Percentiles rank a stretch among this genome's conserved stretches.
phyloP scores from a whole-genome alignment of 768 basidiomycete species.

The Phylloporus rhodoxanthus region DNA sequence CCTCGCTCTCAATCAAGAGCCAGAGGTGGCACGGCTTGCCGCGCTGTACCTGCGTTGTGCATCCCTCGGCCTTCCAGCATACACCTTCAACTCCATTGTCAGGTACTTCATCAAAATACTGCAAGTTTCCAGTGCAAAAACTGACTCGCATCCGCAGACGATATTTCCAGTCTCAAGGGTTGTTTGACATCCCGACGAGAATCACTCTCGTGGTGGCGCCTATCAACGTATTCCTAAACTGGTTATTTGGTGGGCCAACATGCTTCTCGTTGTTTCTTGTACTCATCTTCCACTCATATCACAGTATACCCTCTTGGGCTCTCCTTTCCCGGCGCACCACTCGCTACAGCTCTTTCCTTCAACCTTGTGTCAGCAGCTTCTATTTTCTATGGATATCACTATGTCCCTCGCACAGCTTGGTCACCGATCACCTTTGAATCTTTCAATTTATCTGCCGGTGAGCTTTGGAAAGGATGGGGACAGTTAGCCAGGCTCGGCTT shows the following conservation, averaged over 20 bases:
- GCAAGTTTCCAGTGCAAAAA: not conserved
- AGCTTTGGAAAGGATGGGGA: constrained; percentile 63
- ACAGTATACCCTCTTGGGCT: constrained; percentile 53
- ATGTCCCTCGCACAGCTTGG: constrained; percentile 73
- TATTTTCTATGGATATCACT: constrained; percentile 57
- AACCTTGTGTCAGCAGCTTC: constrained; percentile 71
- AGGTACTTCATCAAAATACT: constrained; percentile 30
- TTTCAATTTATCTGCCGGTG: constrained; percentile 46
- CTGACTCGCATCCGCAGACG: constrained; percentile 25
- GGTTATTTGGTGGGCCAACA: constrained; percentile 60
- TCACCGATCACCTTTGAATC: constrained; percentile 31
- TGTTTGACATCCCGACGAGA: constrained; percentile 81
- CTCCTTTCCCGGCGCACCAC: constrained; percentile 89
- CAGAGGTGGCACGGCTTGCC: constrained; percentile 76
- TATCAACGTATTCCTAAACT: constrained; percentile 78
- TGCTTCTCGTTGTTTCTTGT: not conserved
- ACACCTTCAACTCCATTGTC: constrained; percentile 50
- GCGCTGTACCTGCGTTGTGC: constrained; percentile 71
- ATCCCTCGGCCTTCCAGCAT: constrained; percentile 75
- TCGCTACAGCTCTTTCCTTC: constrained; percentile 84
- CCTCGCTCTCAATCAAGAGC: constrained; percentile 70
- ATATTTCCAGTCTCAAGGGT: constrained; percentile 75
- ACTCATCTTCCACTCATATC: not conserved
- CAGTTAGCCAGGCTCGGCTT: constrained; percentile 70
- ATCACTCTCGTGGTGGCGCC: constrained; percentile 82